A percentile compares a stretch with the other conserved stretches of the same genome.
These are phyloP conservation scores for Marasmius fiardii DNA, from an alignment of 1,284 basidiomycete genomes.

Conservation along the genomic window DNA sequence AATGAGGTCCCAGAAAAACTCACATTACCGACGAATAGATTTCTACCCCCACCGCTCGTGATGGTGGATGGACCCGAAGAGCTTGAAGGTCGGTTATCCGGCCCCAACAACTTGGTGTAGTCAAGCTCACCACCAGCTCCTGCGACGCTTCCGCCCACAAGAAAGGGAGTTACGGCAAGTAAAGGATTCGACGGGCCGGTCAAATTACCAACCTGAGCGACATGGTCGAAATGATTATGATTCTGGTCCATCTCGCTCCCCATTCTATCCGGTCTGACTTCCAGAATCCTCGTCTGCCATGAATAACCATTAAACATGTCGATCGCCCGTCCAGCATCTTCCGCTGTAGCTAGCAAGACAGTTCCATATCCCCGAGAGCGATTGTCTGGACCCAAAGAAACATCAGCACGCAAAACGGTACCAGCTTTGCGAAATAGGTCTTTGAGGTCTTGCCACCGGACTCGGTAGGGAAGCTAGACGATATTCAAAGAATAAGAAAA, in stretches of 20 bases:
- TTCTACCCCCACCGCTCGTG: slow-evolving; percentile 35
- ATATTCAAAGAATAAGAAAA: slow-evolving; percentile 16
- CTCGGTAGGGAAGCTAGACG: slow-evolving; percentile 82
- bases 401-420: slow-evolving; percentile 92
- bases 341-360: slow-evolving; percentile 85
- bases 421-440: slow-evolving; percentile 95
- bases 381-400: slow-evolving; percentile 90
- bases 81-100: slow-evolving; percentile 14
- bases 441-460: slow-evolving; percentile 98
- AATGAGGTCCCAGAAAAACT: slow-evolving; percentile 22
- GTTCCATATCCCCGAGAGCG: slow-evolving; percentile 92
- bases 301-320: slow-evolving; percentile 90
- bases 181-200: neutral
- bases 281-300: slow-evolving; percentile 89
- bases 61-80: slow-evolving; percentile 14
- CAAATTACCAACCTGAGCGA: neutral
- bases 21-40: slow-evolving; percentile 73
- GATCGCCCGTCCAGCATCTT: slow-evolving; percentile 88
- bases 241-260: slow-evolving; percentile 47
- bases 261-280: slow-evolving; percentile 84
- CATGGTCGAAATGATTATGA: slow-evolving; percentile 15
- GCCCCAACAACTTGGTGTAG: slow-evolving; percentile 20
- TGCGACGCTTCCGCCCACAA: neutral
- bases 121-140: slow-evolving; percentile 21
- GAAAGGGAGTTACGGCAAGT: neutral